phyloP scores from a whole-genome alignment of 2,329 filamentous ascomycete species.

The Pseudogymnoascus sp. region DNA sequence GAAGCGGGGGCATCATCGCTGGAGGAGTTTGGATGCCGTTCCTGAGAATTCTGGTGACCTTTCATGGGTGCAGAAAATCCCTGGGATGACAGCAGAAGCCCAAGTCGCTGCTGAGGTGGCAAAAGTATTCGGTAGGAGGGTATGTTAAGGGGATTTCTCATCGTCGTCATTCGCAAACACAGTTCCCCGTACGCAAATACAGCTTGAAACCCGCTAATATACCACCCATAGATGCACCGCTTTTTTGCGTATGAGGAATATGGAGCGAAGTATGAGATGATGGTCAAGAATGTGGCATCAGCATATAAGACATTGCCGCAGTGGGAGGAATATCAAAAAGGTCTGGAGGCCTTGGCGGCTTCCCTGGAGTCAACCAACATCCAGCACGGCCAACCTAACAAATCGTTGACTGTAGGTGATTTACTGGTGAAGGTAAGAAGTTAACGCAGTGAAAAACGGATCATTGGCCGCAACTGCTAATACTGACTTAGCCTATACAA shows the following conservation, averaged over 20 bases:
- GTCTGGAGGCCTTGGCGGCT: constrained; percentile 74
- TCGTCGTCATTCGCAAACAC: background rate
- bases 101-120: constrained; percentile 53
- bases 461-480: background rate
- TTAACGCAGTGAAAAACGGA: background rate
- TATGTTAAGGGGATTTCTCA: constrained; percentile 24
- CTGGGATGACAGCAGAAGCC: constrained; percentile 50
- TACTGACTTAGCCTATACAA: constrained; percentile 68
- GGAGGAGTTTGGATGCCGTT: constrained; percentile 36
- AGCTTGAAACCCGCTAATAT: background rate
- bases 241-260: constrained; percentile 91
- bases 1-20: constrained; percentile 36
- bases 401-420: constrained; percentile 75
- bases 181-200: background rate
- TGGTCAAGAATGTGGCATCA: constrained; percentile 68
- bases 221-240: constrained; percentile 55
- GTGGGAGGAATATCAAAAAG: constrained; percentile 76
- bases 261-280: constrained; percentile 78
- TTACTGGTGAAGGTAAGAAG: constrained; percentile 73
- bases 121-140: constrained; percentile 53
- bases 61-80: constrained; percentile 39
- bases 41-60: constrained; percentile 30
- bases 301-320: constrained; percentile 60
- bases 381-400: constrained; percentile 56
- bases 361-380: constrained; percentile 65